Evolutionary conservation across 352 stramenopile species (phyloP).

Genomic region (Globisporangium rhizosaccharum): DNA sequence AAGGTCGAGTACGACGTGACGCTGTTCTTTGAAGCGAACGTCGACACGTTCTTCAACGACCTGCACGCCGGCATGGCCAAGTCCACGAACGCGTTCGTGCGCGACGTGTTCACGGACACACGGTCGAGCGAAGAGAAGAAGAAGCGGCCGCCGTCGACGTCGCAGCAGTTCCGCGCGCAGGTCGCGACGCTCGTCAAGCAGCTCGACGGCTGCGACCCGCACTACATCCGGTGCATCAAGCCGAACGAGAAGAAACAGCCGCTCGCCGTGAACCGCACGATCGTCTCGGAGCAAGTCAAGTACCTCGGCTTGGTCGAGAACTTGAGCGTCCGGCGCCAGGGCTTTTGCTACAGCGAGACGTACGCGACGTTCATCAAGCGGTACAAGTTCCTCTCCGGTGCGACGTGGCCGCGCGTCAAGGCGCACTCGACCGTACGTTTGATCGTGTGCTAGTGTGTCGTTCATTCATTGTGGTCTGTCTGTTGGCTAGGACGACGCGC

Average conservation of each 20-base stretch:
- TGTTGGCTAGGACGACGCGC: too few relatives aligned
- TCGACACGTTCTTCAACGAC: slow-evolving; percentile 84
- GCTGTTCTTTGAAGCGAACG: slow-evolving; percentile 80
- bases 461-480: too few relatives aligned
- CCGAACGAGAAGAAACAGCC: slow-evolving; percentile 85
- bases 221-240: slow-evolving; percentile 92
- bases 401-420: slow-evolving; percentile 63
- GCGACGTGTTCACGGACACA: slow-evolving; percentile 77
- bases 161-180: slow-evolving; percentile 79
- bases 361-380: slow-evolving; percentile 81
- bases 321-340: slow-evolving; percentile 74
- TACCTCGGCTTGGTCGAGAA: slow-evolving; percentile 84
- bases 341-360: slow-evolving; percentile 80
- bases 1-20: slow-evolving; percentile 86
- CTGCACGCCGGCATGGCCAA: slow-evolving; percentile 67
- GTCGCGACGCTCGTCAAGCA: slow-evolving; percentile 77
- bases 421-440: slow-evolving; percentile 44
- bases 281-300: slow-evolving; percentile 72
- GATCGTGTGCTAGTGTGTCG: not conserved
- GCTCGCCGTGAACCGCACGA: slow-evolving; percentile 55
- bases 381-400: slow-evolving; percentile 79
- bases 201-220: slow-evolving; percentile 82
- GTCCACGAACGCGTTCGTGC: slow-evolving; percentile 68
- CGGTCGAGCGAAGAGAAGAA: slow-evolving; percentile 76
- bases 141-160: slow-evolving; percentile 78